Evolutionary conservation across 108 stramenopile species (phyloP), one percentile per base, ranked within the genome.

Genomic region (Pseudonitzschia pungens): DNA sequence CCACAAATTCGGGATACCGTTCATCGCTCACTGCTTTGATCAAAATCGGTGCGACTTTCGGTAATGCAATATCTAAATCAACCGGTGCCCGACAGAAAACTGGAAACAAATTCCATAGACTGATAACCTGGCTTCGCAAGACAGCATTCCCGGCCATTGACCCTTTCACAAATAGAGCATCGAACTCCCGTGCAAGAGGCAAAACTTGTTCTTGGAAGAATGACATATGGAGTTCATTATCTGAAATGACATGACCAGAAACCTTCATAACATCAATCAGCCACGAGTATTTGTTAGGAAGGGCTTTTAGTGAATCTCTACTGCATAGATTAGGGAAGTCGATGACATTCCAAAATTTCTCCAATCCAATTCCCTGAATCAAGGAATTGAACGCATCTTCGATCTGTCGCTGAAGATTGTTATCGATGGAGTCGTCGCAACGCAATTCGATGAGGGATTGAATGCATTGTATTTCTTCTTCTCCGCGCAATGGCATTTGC

Each of bases 1-100:
- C 87, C 60, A 90, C 64, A 41, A 93, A 81, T 76, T 90, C 75
- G 18, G 93, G 93, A 68, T 94, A 94, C n/a, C 91, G 65, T 69
- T 81, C 69, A 79, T 94, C 93, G 8, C 83, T 79, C 76, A 92
- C 73, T 4, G 90, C 93, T 50, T 79, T 83, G 62, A 87, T 79
- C 33, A 90, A 54, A 14, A 81, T 85, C 65, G 84, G 83, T 7
- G 87, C 79, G 27, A 90, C 65, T 4, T 81, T 62, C 0, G 80
- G 78, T 52, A 94, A 77, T 10, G 83, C 73, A 41, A 56, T 70
- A 24, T 77, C 82, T 40, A 89, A 62, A 63, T 94, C 93, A 16
- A 59, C 21, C 42, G 93, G 88, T 56, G 69, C 32, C 16, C 74
- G 45, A 58, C 90, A 92, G 72, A 91, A 90, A 22, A 73, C 69